phyloP scores from a whole-genome alignment of 441 rosid genomes.

The Mallotus repandus region DNA sequence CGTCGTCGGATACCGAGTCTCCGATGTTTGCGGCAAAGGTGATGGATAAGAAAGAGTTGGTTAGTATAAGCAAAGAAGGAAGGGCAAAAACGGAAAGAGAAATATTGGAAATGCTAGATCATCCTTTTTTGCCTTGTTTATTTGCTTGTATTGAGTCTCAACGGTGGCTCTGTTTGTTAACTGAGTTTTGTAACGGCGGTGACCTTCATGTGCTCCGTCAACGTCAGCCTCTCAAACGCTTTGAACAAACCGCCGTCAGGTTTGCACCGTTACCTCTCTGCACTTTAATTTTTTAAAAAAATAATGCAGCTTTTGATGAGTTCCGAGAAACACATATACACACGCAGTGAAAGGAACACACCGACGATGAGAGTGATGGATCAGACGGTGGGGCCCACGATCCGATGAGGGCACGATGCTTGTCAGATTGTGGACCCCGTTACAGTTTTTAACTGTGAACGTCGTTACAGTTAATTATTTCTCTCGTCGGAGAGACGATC shows the following conservation, averaged over 20 bases:
- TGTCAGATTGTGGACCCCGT: slow-evolving; percentile 35
- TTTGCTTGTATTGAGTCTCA: slow-evolving; percentile 71
- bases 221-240: slow-evolving; percentile 72
- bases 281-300: neutral
- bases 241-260: slow-evolving; percentile 90
- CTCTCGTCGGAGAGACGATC: slow-evolving; percentile 12
- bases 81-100: slow-evolving; percentile 84
- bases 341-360: neutral
- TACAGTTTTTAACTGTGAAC: slow-evolving; percentile 20
- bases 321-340: neutral
- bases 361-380: slow-evolving; percentile 38
- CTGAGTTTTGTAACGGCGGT: slow-evolving; percentile 95
- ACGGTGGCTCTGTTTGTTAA: slow-evolving; percentile 78
- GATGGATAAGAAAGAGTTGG: slow-evolving; percentile 87
- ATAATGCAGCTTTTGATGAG: neutral
- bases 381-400: slow-evolving; percentile 35
- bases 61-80: slow-evolving; percentile 72
- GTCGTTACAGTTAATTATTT: slow-evolving; percentile 5
- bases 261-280: slow-evolving; percentile 32
- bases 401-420: slow-evolving; percentile 28
- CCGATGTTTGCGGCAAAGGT: slow-evolving; percentile 70
- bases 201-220: slow-evolving; percentile 97
- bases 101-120: slow-evolving; percentile 77
- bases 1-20: slow-evolving; percentile 16
- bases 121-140: slow-evolving; percentile 84